Base-by-base conservation (phyloP, 2,329 filamentous ascomycete genomes). In the Aspergillus piperis region DNA sequence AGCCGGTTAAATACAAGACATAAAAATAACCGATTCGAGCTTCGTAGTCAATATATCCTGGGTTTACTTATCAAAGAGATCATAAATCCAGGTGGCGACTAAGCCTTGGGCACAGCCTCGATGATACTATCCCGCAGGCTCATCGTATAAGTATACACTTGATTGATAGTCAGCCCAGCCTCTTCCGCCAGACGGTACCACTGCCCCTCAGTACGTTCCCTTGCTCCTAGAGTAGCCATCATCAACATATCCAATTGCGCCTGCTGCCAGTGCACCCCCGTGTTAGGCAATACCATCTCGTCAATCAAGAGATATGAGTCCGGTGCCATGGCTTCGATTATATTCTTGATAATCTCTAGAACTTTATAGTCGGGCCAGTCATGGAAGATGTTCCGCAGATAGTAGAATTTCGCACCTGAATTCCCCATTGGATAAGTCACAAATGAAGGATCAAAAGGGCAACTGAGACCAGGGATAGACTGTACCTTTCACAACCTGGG, bases 311-410 rank as follows among this genome's bases (percentile, higher is more conserved):
- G 51, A 11, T 15, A 8, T 2, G 57, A 60, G 15, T 59, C 58
- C 0, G 57, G 21, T 1, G 44, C 27, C 69, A 70, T 65, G 1
- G 62, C 67, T 1, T 50, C 21, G 5, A 53, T 19, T 2, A 47
- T 50, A 13, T 58, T 52, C 8, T 41, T 5, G 1, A 64, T 38
- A 17, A 62, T 62, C 25, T 56, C 41, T 3, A 48, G 25, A 2
- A 60, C 62, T 11, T 68, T 60, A 5, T 60, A 5, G 25, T 62
- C 60, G 2, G 57, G 36, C 15, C 17, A 64, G 41, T 60, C 55
- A 8, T 62, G 62, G 2, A 62, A 17, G 2, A 64, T 42, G 0
- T 49, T 39, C 2, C 60, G 54, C 19, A 64, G 17, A 23, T 64
- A 64, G 48, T 64, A 64, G 41, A 62, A 60, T 10, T 48, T 51